phyloP scores from a whole-genome alignment of 768 basidiomycete genomes.

The Clavulina sp. region DNA sequence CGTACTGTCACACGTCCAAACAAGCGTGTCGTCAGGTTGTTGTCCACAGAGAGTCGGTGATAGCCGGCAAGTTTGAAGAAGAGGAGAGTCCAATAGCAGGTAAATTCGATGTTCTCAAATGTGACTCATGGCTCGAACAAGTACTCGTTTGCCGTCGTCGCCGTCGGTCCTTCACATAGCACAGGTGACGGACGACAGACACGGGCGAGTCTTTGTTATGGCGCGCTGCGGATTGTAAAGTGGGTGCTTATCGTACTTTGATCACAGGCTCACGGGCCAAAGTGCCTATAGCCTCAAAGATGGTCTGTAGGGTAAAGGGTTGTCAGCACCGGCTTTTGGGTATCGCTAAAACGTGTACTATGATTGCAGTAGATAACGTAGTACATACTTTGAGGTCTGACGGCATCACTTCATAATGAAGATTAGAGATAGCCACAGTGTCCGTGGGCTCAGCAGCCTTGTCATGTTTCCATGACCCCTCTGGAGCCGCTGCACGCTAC shows the following conservation, averaged over 20 bases:
- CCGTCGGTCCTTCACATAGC: no score
- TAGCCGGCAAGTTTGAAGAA: neutral
- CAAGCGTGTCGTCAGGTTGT: neutral
- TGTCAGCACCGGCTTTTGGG: constrained; percentile 4
- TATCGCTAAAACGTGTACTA: no score
- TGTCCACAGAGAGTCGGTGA: no score
- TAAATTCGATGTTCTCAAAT: neutral
- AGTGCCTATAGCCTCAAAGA: constrained; percentile 86
- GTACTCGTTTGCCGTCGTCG: neutral
- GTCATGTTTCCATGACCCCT: neutral
- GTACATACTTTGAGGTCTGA: constrained; percentile 72
- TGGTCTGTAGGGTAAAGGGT: constrained; percentile 32
- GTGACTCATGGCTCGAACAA: constrained; percentile 2
- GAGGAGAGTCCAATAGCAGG: constrained; percentile 1
- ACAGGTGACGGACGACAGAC: no score
- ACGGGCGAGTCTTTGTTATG: no score
- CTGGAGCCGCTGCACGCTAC: neutral
- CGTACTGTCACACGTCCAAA: constrained; percentile 40
- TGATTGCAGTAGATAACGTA: constrained; percentile 1
- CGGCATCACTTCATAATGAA: constrained; percentile 84
- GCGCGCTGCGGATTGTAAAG: no score
- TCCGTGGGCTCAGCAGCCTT: neutral
- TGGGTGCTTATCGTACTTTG: constrained; percentile 52
- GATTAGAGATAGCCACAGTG: constrained; percentile 51
- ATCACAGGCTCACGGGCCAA: constrained; percentile 84